Evolutionary conservation across 2,329 filamentous ascomycete genomes (phyloP), one percentile per base, ranked within the genome.

Genomic region (Colletotrichum sp.): DNA sequence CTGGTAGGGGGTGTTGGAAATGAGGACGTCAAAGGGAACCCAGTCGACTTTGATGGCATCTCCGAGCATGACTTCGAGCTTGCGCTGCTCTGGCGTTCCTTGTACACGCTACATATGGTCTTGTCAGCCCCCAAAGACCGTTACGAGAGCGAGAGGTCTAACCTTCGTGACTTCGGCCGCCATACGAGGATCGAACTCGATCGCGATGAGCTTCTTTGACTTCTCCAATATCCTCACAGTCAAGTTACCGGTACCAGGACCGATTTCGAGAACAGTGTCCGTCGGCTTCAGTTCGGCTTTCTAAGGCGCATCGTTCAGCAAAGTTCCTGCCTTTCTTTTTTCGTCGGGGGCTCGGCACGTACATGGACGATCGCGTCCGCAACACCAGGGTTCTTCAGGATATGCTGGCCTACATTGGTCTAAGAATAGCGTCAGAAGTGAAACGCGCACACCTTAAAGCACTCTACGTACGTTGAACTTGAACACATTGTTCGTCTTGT

Each of bases 131-230:
- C n/a, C 52, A 43, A 39, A 32, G 43, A 66, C 60, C 34, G 52
- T 52, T 30, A 22, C 27, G 36, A 27, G 12, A 32, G 28, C 27
- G 58, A 52, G 28, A 12, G 43, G 34, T 65, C 74, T 34, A 60
- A 77, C 92, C 93, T 96, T 98, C 61, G 95, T 97, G 77, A 98
- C 91, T 86, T 98, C 97, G 75, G 96, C 96, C 15, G 95, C 96
- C 97, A 98, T 98, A 82, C 97, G 91, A 25, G 97, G 96, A 86
- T 99, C 97, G 84, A 98, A 90, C 87, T 99, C 97, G 66, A 98
- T 95, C 6, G 95, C 94, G 66, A 96, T 94, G 64, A 89, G 87
- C 77, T 94, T 95, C 84, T 96, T 96, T 27, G 95, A 95, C 78
- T 95, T 94, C 80, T 97, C 95, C 30, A 98, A 88, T 76, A 98